Evolutionary conservation across 176 grass and related monocot genomes (phyloP), one percentile per base, ranked within the genome.

Genomic region (Eragrostis nindensis): DNA sequence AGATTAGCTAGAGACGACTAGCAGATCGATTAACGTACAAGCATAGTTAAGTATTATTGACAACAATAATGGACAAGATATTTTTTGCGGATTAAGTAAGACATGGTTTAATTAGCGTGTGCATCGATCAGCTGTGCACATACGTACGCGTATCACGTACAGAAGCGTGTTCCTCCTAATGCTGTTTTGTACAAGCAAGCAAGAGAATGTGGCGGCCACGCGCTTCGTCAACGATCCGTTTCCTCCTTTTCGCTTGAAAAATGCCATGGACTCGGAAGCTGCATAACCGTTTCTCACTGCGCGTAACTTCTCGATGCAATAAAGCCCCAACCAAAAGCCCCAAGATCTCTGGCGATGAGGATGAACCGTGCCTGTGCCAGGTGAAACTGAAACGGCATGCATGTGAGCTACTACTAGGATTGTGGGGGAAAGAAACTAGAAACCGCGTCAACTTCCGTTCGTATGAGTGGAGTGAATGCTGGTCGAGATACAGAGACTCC

Each of bases 1-100:
- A 19, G 72, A 75, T 36, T 76, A 46, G 71, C 41, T 56, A 36
- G 32, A 57, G 55, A 57, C 53, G 22, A 13, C 0, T 49, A 49
- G 47, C 13, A 19, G 44, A 66, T 78, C 61, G 30, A 50, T 79
- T 87, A 47, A 82, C 79, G 54, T 87, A 82, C 65, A 87, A 87
- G 85, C 57, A n/a, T 55, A 69, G 85, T 38, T 40, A 78, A 15
- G 19, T 36, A 66, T 19, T 59, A 78, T 53, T 44, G 25, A 6
- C 19, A 66, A 49, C 62, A 60, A 55, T 72, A 50, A 56, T 79
- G 38, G 24, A 45, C 17, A 38, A 13, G 60, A 68, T 85, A 71
- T 77, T 39, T 69, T n/a, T 26, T 36, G 25, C 26, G 40, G 32
- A 13, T 10, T 17, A 21, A 39, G 32, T 60, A 85, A 66, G n/a